Base-by-base conservation (phyloP, 2,329 filamentous ascomycete species). In the Arthrobotrys sinensis region DNA sequence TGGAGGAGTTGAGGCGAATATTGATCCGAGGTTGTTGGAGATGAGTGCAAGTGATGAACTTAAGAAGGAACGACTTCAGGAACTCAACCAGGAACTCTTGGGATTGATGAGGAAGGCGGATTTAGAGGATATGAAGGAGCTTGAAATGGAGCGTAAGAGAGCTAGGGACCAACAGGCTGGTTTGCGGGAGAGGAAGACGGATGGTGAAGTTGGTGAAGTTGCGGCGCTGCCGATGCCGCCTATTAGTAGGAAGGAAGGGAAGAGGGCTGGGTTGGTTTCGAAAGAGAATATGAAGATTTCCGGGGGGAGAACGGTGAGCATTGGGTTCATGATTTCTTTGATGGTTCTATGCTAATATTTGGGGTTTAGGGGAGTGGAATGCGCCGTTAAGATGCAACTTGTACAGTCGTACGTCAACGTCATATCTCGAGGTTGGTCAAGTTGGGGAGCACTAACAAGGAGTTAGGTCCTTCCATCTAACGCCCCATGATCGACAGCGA, bases 1-100 rank as follows among this genome's bases (percentile, higher is more conserved):
- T 21, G 38, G 21, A 32, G 53, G 52, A 6, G 46, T 16, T 7
- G 53, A 36, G 10, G 43, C 45, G 38, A 67, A 50, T 67, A 75
- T 75, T 75, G 70, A 75, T 64, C 70, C 63, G 12, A 62, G 50
- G n/a, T 53, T 75, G 21, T 46, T 67, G 32, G 28, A n/a, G 19
- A 21, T 57, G 45, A 48, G 19, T 48, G 14, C 28, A 2, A 66
- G 24, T 21, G 50, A 69, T 21, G 32, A 40, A 60, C 36, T 21
- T 45, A 19, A 48, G 4, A n/a, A 1, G 4, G 11, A 32, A 21
- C 24, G 6, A 21, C 10, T 21, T 4, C 4, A n/a, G 16, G 21
- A 21, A 19, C n/a, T 48, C 4, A 19, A 48, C 11, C 45, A 21
- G 45, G 5, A 10, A 28, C 32, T 28, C 24, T 32, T 24, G 28